phyloP scores from a whole-genome alignment of 164 flowering plant genomes.

The Magnolia officinalis region DNA sequence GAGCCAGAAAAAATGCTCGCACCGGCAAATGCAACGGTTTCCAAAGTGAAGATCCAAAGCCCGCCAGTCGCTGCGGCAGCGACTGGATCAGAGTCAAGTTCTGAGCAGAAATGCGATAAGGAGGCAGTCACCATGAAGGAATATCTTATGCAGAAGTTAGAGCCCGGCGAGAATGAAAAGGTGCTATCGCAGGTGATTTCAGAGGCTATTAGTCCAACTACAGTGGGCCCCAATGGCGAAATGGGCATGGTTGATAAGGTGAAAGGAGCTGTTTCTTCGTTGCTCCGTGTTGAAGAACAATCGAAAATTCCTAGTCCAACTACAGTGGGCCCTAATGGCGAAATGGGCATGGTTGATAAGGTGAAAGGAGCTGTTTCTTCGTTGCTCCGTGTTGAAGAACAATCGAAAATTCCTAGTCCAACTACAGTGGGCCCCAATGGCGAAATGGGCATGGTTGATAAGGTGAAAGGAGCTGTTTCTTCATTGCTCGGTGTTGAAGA shows the following conservation, averaged over 20 bases:
- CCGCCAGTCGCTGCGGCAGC: constrained; percentile 12
- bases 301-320: no score
- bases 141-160: constrained; percentile 52
- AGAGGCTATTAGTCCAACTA: constrained; percentile 56
- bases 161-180: constrained; percentile 74
- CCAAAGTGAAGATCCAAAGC: constrained; percentile 46
- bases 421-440: constrained; percentile 3
- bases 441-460: constrained; percentile 48
- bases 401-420: constrained; percentile 4
- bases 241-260: no score
- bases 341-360: constrained; percentile 49
- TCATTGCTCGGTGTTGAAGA: constrained; percentile 37
- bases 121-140: constrained; percentile 71
- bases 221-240: no score
- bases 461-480: constrained; percentile 50
- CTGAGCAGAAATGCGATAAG: constrained; percentile 29
- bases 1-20: constrained; percentile 20
- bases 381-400: constrained; percentile 29
- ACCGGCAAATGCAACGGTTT: constrained; percentile 34
- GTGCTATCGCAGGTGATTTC: constrained; percentile 66
- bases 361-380: constrained; percentile 55
- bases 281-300: no score
- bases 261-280: no score
- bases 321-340: constrained; percentile 9
- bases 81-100: not conserved